Base-by-base conservation (phyloP, 2,329 filamentous ascomycete species). In the Aspergillus phoenicis region DNA sequence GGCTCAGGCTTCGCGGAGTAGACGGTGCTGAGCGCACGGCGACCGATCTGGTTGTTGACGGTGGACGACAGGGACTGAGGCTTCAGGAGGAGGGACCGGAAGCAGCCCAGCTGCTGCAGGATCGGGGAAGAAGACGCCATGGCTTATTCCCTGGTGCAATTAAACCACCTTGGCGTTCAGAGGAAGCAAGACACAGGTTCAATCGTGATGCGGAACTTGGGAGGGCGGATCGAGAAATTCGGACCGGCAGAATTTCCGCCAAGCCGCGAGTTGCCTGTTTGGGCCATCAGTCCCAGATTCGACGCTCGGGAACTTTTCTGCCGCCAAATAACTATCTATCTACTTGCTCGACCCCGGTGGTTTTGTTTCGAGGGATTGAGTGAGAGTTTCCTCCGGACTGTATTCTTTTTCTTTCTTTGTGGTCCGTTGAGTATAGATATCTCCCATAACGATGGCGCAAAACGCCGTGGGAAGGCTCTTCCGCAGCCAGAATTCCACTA, bases 91-190 rank as follows among this genome's bases (percentile, higher is more conserved):
- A 86, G 79, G 30, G 85, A 81, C 78, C 90, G 91, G 74, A 91
- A 86, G 78, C 87, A 89, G 82, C 86, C 85, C 72, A 91, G 77
- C 64, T 90, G 89, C 85, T 89, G 87, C 78, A 82, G 74, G 51
- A 82, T 78, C 59, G 85, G 78, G 71, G 83, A 71, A 62, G 84
- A 78, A 66, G 85, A 81, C 67, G 85, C 82, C 83, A 91, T 92
- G 82, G 28, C 28, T 30, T 30, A 10, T 11, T 30, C 28, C 28
- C 10, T 30, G 28, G 83, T 86, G 39, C 33, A 36, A 28, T 36
- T 43, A 5, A 20, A 17, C 20, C 11, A 45, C 28, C 38, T 41
- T 30, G 65, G 71, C 78, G 33, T 70, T 62, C 51, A 48, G 22
- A 33, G 52, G 26, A 22, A 45, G 48, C 43, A 45, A 58, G 62